Evolutionary conservation across 1,139 yeast species (phyloP), one percentile per base, ranked within the genome.

Genomic region (Nakaseomyces sp.): DNA sequence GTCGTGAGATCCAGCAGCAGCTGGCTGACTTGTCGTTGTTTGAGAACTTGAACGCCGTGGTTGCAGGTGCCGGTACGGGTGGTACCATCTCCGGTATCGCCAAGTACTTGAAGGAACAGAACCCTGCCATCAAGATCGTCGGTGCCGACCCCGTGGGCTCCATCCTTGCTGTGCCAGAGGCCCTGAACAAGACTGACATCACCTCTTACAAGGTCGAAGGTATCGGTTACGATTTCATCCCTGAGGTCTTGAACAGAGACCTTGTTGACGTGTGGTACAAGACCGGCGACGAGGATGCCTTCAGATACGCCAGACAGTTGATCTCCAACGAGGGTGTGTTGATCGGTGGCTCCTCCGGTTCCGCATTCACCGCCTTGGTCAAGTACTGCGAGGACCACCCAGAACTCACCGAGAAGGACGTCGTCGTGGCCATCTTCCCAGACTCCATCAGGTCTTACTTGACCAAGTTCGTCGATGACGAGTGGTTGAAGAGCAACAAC

Each of bases 11-110:
- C 58, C 84, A 89, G 81, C 79, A 80, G 50, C 95, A 86, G 67
- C 49, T 63, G 38, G 46, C 50, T 18, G 48, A 55, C 10, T 43
- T 61, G 26, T 46, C 51, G 17, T 75, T 88, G 35, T 70, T 75
- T 35, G 88, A 91, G 41, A 74, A 80, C 53, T 72, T 86, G 46
- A 78, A 79, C 48, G 87, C 81, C 53, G 71, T 86, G 43, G 84
- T 86, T 47, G 95, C 95, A 38, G 95, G 95, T 64, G 94, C 94
- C 7, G 94, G 94, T 67, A 85, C 95, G 48, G 95, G 89, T 26
- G 89, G 89, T 26, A 91, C 98, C 3, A 86, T 89, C 39, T 73
- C 95, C 4, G 95, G 95, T 69, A 81, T 83, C 56, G 77, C 93
- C 43, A 74, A 72, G 56, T 86, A 81, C 58, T 72, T 86, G 62